These are phyloP conservation scores for Gnomoniopsis smithogilvyi DNA, from an alignment of 2,329 filamentous ascomycete species.

Conservation along the genomic window DNA sequence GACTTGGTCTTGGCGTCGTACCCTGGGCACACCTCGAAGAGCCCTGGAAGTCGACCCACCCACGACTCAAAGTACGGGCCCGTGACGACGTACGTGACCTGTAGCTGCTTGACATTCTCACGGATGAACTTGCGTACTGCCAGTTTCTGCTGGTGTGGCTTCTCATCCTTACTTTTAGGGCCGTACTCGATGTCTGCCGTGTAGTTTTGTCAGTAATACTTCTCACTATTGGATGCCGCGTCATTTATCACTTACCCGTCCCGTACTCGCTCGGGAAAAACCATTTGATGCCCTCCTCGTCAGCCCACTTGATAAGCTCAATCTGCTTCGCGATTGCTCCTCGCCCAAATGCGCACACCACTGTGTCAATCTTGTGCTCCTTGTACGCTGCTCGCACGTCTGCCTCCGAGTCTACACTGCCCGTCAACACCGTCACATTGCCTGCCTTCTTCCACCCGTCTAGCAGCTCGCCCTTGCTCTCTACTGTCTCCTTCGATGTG, in stretches of 20 bases:
- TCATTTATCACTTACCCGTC: constrained; percentile 30
- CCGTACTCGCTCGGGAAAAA: constrained; percentile 69
- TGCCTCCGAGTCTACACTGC: constrained; percentile 48
- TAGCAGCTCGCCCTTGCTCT: constrained; percentile 47
- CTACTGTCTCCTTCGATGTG: constrained; percentile 44
- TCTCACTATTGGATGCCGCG: background rate
- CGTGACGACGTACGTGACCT: constrained; percentile 66
- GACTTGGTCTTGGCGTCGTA: constrained; percentile 56
- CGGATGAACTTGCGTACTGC: constrained; percentile 61
- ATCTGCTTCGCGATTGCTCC: constrained; percentile 60
- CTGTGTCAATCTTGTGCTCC: constrained; percentile 56
- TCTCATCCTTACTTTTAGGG: constrained; percentile 54
- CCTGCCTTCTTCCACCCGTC: constrained; percentile 37
- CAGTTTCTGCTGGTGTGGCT: constrained; percentile 67
- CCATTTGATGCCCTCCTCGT: constrained; percentile 51
- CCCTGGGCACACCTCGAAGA: constrained; percentile 43
- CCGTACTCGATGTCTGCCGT: constrained; percentile 55
- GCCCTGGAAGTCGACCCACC: constrained; percentile 38
- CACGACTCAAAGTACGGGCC: constrained; percentile 67
- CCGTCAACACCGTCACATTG: constrained; percentile 53
- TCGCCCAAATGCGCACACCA: constrained; percentile 63
- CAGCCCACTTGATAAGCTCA: constrained; percentile 58
- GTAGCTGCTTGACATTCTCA: constrained; percentile 48
- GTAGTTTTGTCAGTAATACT: background rate
- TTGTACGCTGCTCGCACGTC: constrained; percentile 56